Evolutionary conservation across 805 yeast genomes (phyloP), one percentile per base, ranked within the genome.

Genomic region (Helenozyma rhizophorensis): DNA sequence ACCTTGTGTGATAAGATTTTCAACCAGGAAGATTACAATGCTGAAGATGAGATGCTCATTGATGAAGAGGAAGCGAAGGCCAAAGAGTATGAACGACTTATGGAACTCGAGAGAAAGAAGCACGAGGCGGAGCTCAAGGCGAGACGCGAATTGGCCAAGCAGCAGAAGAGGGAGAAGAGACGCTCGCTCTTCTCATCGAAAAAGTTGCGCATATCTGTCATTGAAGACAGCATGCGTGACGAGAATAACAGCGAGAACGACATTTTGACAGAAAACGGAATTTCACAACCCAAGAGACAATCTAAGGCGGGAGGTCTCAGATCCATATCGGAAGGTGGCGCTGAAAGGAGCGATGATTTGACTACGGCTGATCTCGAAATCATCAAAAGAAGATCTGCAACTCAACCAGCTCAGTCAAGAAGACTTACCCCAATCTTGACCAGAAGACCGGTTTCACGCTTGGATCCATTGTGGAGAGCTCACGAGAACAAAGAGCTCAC

Each of bases 1-100:
- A 73, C 83, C 2, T 62, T 83, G 26, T 80, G 87, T 64, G 90
- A 83, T 59, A 78, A 76, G 56, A 76, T 83, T 37, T 83, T 83
- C 65, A 82, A 76, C 47, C 83, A 80, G 54, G 88, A 80, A 49
- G 60, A 54, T 3, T 65, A 65, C 41, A 57, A 60, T 30, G 72
- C 70, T 43, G 76, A 70, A 32, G 83, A 78, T 39, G 70, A 61
- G 38, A 54, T 50, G 27, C 57, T 65, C 40, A 54, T 62, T 9
- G 72, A 65, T 40, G 65, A 56, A 29, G 72, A 65, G 41, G 72
- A 66, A 40, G 61, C 48, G 40, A 54, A 54, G 36, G 70, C 67
- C n/a, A 52, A 40, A 28, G 73, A 62, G 38, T 67, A 66, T 41
- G 78, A 73, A 50, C 59, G 70, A 33, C 53, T 66, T 37, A 65